Conservation (phyloP, 2,329 filamentous ascomycete genomes). For the Nannizzia gypsea region DNA sequence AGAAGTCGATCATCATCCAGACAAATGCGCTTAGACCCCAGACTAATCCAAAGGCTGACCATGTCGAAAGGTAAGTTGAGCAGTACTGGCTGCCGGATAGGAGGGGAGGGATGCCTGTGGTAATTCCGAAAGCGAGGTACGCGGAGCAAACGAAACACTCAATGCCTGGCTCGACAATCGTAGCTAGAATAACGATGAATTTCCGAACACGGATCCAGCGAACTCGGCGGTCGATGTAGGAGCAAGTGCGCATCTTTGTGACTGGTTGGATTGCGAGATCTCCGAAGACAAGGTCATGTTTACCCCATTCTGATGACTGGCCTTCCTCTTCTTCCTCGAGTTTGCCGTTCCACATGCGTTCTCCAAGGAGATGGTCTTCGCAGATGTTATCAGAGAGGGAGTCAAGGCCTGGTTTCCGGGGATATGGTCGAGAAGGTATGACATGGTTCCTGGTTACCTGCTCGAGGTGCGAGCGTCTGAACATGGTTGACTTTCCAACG, state of each 20-base stretch:
- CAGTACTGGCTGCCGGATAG: conserved; percentile 34
- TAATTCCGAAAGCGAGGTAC: conserved; percentile 68
- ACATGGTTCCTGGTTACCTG: conserved; percentile 49
- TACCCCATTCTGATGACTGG: conserved; percentile 43
- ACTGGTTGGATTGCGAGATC: conserved; percentile 87
- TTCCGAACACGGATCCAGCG: conserved; percentile 90
- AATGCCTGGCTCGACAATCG: conserved; percentile 82
- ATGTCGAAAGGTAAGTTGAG: conserved; percentile 50
- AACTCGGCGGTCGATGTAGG: conserved; percentile 69
- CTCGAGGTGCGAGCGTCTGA: conserved; percentile 80
- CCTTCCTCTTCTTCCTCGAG: conserved; percentile 29
- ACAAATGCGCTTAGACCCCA: conserved; percentile 54
- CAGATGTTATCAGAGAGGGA: conserved; percentile 94
- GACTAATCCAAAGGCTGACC: conserved; percentile 50
- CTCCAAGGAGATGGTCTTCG: conserved; percentile 92
- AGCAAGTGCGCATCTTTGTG: conserved; percentile 60
- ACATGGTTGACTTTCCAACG: conserved; percentile 98
- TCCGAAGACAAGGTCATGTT: conserved; percentile 73
- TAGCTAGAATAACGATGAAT: conserved; percentile 81
- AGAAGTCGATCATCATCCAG: conserved; percentile 69
- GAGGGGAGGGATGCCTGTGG: conserved; percentile 50
- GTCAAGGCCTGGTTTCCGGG: conserved; percentile 59
- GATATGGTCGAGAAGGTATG: conserved; percentile 29
- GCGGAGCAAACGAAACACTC: conserved; percentile 75
- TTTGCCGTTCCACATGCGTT: conserved; percentile 63